These are phyloP conservation scores for Sanghuangporus baumii DNA, from an alignment of 1,284 basidiomycete species.

Conservation along the genomic window DNA sequence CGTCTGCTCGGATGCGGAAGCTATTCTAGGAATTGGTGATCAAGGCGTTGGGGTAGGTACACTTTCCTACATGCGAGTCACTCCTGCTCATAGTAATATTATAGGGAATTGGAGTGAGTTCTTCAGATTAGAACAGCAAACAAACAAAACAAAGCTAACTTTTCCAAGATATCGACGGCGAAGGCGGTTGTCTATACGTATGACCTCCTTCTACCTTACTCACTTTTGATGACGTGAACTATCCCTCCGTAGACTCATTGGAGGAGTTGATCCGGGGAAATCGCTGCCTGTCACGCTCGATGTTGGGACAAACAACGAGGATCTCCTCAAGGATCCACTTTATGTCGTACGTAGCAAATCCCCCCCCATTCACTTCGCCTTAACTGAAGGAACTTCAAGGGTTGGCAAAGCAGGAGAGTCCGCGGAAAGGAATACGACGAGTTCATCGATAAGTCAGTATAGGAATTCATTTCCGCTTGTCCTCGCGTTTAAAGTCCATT, in stretches of 20 bases:
- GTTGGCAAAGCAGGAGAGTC: slow-evolving; percentile 60
- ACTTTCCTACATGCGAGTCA: background rate
- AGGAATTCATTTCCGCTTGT: background rate
- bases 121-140: background rate
- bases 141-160: background rate
- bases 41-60: slow-evolving; percentile 59
- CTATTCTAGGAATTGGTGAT: slow-evolving; percentile 78
- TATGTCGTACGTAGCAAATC: slow-evolving; percentile 49
- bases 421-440: slow-evolving; percentile 60
- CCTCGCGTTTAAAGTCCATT: slow-evolving; percentile 25
- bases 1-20: slow-evolving; percentile 80
- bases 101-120: slow-evolving; percentile 43
- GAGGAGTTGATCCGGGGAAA: slow-evolving; percentile 71
- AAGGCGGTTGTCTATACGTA: slow-evolving; percentile 83
- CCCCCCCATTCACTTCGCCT: background rate
- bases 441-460: slow-evolving; percentile 59
- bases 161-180: slow-evolving; percentile 73
- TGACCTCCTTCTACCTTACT: slow-evolving; percentile 18
- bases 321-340: slow-evolving; percentile 54
- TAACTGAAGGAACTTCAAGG: slow-evolving; percentile 32
- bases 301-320: slow-evolving; percentile 74
- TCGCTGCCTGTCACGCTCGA: slow-evolving; percentile 66
- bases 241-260: slow-evolving; percentile 52
- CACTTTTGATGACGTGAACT: background rate
- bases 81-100: background rate